These are phyloP conservation scores for Aspergillus conjunctus DNA, from an alignment of 495 filamentous ascomycete genomes.

Conservation along the genomic window DNA sequence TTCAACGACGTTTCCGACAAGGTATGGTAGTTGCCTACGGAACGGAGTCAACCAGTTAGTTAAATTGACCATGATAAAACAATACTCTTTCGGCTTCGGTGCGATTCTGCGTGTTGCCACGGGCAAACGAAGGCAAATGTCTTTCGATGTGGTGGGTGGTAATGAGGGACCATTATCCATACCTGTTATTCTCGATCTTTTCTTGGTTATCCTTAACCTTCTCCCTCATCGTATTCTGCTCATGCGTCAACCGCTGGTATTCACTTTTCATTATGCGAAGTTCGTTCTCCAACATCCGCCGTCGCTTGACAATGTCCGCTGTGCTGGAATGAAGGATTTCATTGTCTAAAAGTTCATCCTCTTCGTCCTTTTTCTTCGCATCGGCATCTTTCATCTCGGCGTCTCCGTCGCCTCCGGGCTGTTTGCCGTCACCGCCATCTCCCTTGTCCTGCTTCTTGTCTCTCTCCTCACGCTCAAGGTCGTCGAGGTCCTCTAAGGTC, in stretches of 20 bases:
- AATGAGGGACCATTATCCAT: slow-evolving; percentile 29
- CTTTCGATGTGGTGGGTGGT: slow-evolving; percentile 3
- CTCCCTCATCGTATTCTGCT: slow-evolving; percentile 91
- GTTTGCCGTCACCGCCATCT: slow-evolving; percentile 54
- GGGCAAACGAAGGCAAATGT: background rate
- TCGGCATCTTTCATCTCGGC: slow-evolving; percentile 90
- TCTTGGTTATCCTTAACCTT: slow-evolving; percentile 99
- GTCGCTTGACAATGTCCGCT: slow-evolving; percentile 84
- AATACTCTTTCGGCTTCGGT: background rate
- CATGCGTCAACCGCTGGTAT: slow-evolving; percentile 88
- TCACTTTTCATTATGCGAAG: slow-evolving; percentile 98
- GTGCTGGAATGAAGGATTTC: slow-evolving; percentile 90
- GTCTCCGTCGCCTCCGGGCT: slow-evolving; percentile 64
- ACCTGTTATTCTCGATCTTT: slow-evolving; percentile 99
- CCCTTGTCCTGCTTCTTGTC: slow-evolving; percentile 69
- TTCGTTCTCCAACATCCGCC: slow-evolving; percentile 92
- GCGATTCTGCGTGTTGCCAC: background rate
- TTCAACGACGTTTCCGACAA: slow-evolving; percentile 98
- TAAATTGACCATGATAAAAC: background rate
- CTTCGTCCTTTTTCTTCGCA: slow-evolving; percentile 65
- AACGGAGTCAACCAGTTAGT: slow-evolving; percentile 14
- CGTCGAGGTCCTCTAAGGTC: slow-evolving; percentile 82
- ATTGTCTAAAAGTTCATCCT: slow-evolving; percentile 81
- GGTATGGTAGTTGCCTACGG: slow-evolving; percentile 89
- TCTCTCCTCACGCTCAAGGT: slow-evolving; percentile 75